phyloP scores from a whole-genome alignment of 2,329 filamentous ascomycete species.

The Colletotrichum zoysiae region DNA sequence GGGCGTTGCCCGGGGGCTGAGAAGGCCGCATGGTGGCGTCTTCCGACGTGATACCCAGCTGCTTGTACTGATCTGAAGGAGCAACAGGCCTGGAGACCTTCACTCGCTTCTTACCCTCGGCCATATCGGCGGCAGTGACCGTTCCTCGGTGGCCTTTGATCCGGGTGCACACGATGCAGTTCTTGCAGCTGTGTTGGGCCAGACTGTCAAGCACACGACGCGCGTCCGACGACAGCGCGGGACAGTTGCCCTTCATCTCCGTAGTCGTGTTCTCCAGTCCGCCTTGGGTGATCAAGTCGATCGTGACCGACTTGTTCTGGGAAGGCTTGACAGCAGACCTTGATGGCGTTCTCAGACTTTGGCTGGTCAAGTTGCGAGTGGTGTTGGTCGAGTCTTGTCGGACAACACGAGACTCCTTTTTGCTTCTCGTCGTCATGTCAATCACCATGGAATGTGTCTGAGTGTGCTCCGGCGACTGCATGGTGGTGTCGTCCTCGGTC shows the following conservation, averaged over 20 bases:
- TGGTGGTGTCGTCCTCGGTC: conserved; percentile 43
- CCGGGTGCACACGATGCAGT: conserved; percentile 70
- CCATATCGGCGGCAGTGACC: conserved; percentile 53
- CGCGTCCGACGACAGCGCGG: conserved; percentile 65
- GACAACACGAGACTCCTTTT: conserved; percentile 35
- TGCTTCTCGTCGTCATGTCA: conserved; percentile 43
- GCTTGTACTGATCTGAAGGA: conserved; percentile 63
- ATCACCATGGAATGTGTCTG: conserved; percentile 44
- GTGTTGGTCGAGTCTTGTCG: conserved; percentile 38
- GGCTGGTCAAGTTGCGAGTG: conserved; percentile 43
- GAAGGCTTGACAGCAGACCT: conserved; percentile 37
- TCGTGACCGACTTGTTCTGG: conserved; percentile 36
- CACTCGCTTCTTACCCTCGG: conserved; percentile 68
- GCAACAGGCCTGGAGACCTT: conserved; percentile 74
- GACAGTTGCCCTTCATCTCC: conserved; percentile 48
- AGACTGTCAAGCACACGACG: conserved; percentile 66
- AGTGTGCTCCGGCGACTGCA: conserved; percentile 44
- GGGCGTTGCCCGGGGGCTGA: conserved; percentile 77
- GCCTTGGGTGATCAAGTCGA: conserved; percentile 41
- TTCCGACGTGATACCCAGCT: conserved; percentile 58
- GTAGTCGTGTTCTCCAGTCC: conserved; percentile 38
- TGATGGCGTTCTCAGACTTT: conserved; percentile 39
- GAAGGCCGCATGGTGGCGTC: conserved; percentile 73
- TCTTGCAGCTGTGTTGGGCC: conserved; percentile 66
- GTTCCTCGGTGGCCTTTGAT: conserved; percentile 61